Base-by-base conservation (phyloP, 371 early-diverging fungal species). In the Mortierella sp. region DNA sequence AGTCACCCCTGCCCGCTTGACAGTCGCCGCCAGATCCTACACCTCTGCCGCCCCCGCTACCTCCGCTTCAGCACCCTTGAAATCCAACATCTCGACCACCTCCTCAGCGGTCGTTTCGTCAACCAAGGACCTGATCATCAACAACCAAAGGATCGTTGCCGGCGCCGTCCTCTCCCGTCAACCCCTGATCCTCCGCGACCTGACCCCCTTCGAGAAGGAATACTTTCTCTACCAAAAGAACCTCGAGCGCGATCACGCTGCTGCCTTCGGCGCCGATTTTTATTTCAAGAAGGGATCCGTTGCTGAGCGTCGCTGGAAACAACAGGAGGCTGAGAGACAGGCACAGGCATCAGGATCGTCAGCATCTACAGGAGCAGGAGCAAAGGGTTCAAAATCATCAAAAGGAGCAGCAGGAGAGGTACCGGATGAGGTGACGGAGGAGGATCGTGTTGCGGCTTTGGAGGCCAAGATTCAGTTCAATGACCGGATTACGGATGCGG, bases 231-330 rank as follows among this genome's bases (percentile, higher is more conserved):
- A 96, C 89, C 90, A 93, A 79, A 94, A 95, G 82, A 91, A 91
- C 77, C 88, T 95, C 26, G 93, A 93, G 72, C 94, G 94, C 50
- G 89, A 89, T 37, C 82, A 90, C 57, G 89, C 95, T 6, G 88
- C 91, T 26, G 87, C 92, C 24, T 96, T 97, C 82, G 91, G 95
- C 37, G 91, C 92, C 34, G 96, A 95, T 44, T 96, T 97, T 81
- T 97, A 96, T 87, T 96, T 97, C 88, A 97, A 97, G 87, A 95
- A 95, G 90, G 98, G 98, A 19, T 93, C 95, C 46, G 88, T 94
- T 9, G 95, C 95, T 40, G 97, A 98, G 88, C 89, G 91, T 76
- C 92, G 91, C 46, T 93, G 93, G 91, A 92, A 92, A 74, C 92
- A 92, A 59, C 82, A 86, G 54, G 89, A 74, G 78, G 78, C 84